Conservation (phyloP, 2,329 filamentous ascomycete genomes). For the Stachybotrys chartarum region DNA sequence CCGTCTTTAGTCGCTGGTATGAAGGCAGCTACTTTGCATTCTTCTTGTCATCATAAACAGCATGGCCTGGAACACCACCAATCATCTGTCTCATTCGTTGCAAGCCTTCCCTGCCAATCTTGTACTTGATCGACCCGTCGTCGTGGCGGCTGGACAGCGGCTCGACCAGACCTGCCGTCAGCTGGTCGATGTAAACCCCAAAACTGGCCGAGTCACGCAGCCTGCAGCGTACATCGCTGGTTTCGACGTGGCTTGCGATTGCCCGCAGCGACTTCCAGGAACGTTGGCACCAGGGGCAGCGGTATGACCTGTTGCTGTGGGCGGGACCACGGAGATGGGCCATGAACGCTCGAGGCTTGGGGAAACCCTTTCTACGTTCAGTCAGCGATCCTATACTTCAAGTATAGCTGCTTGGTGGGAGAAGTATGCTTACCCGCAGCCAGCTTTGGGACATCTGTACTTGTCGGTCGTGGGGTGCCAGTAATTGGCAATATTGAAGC, state of each 20-base stretch:
- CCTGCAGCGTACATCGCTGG: constrained; percentile 30
- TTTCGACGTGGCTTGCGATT: constrained; percentile 42
- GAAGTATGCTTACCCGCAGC: constrained; percentile 38
- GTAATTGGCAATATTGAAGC: constrained; percentile 43
- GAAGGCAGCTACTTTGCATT: not conserved
- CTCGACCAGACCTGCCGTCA: constrained; percentile 23
- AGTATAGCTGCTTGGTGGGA: not conserved
- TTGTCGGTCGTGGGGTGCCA: constrained; percentile 29
- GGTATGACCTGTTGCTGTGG: constrained; percentile 27
- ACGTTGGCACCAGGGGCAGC: constrained; percentile 37
- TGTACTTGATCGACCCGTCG: constrained; percentile 11
- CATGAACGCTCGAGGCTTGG: constrained; percentile 20
- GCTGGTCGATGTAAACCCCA: constrained; percentile 20
- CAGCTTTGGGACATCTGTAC: constrained; percentile 46
- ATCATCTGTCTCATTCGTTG: not conserved
- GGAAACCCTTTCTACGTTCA: constrained; percentile 31
- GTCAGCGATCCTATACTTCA: too few relatives aligned
- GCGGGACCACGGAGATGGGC: constrained; percentile 35
- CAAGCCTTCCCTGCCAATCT: not conserved
- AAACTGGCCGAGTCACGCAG: constrained; percentile 34
- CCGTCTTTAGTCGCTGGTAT: too few relatives aligned
- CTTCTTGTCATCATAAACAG: not conserved
- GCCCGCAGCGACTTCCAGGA: constrained; percentile 32
- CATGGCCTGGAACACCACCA: not conserved
- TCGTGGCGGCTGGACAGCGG: constrained; percentile 9